These are phyloP conservation scores for Aspergillus piperis DNA, from an alignment of 2,329 filamentous ascomycete species.

Conservation along the genomic window DNA sequence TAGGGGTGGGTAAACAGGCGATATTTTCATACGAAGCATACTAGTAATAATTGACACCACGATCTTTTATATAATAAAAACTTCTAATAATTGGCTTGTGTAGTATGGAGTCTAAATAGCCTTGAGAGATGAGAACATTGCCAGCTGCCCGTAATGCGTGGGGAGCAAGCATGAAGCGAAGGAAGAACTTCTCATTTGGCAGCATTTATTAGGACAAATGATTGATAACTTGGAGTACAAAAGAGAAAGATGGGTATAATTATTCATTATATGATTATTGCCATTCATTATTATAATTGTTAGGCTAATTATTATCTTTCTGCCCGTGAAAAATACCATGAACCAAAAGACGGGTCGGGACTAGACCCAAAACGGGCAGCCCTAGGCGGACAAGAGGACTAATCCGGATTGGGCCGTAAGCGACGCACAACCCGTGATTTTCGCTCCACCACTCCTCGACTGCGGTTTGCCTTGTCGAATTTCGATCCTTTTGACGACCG, in stretches of 20 bases:
- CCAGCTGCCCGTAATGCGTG: too few species aligned
- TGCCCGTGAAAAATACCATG: background rate
- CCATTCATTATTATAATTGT: too few species aligned
- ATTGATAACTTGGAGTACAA: too few species aligned
- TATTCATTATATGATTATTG: background rate
- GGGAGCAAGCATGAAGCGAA: too few species aligned
- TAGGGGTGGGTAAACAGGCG: background rate
- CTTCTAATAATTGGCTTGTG: background rate
- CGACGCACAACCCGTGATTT: slow-evolving; percentile 49
- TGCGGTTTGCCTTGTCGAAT: slow-evolving; percentile 33
- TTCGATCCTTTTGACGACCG: slow-evolving; percentile 42
- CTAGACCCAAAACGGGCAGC: slow-evolving; percentile 23
- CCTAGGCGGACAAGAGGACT: slow-evolving; percentile 34
- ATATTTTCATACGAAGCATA: background rate
- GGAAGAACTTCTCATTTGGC: too few species aligned
- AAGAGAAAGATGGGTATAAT: background rate
- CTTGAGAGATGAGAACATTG: too few species aligned
- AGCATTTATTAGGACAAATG: background rate
- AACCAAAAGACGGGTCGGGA: background rate
- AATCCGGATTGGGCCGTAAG: slow-evolving; percentile 42
- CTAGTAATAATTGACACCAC: background rate
- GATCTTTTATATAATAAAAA: background rate
- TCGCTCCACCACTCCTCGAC: slow-evolving; percentile 42
- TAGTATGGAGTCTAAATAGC: background rate
- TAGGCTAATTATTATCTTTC: too few species aligned